Evolutionary conservation across 495 filamentous ascomycete genomes (phyloP), one percentile per base, ranked within the genome.

Genomic region (Trichocladium uniseriatum): DNA sequence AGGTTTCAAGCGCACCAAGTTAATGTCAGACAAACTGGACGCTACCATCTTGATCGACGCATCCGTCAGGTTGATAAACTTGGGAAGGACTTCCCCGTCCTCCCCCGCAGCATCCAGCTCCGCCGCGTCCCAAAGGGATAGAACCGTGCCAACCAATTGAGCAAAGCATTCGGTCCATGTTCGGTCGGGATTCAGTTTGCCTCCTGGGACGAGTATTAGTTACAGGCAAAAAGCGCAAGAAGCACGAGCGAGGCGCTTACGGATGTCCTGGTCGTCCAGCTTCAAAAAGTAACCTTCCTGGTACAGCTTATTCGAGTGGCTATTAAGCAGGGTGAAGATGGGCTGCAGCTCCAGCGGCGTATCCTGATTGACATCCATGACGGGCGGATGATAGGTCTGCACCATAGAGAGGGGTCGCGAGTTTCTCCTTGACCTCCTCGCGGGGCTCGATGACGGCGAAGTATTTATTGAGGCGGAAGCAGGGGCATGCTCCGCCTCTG

Each of bases 261-360:
- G 79, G 35, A 79, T 81, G 65, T 96, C 92, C 50, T 95, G 75
- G 61, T 98, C 92, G 66, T 94, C 90, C 37, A 97, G 66, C 64
- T 97, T 98, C 57, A 98, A 62, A 52, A 98, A 97, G 62, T 97
- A 98, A 13, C 92, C 92, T 68, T 98, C 92, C 38, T 95, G 88
- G 63, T 96, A 98, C 40, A 97, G 71, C 69, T 97, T 98, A 65
- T 95, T 96, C 10, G 79, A 80, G 67, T 97, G 94, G 65, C 84
- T 94, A 67, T 95, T 98, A 42, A 98, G 78, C 59, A 86, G 91
- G 44, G 79, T 85, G 66, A 97, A 97, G 55, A 97, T 92, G 20
- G 88, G 92, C 65, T 88, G 86, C 29, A 98, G 74, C 70, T 98
- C 92, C 5, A 94, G 86, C 28, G 88, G 79, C 8, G 89, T 96